Base-by-base conservation (phyloP, 2,329 filamentous ascomycete genomes). In the Exserohilum turcica region DNA sequence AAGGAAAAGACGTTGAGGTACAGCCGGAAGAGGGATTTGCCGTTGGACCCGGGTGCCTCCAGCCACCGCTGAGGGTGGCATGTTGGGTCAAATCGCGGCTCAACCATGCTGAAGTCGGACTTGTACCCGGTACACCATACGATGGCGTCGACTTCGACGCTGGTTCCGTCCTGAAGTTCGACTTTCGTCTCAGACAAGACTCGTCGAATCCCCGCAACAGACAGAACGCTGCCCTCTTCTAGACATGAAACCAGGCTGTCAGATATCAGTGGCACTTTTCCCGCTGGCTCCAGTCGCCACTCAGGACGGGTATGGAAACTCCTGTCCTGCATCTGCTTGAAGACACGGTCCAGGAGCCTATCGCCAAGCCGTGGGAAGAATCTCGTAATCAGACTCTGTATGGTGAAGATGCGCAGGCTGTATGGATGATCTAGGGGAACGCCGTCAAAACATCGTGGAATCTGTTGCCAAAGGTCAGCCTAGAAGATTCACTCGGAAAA, bases 1-100 rank as follows among this genome's bases (percentile, higher is more conserved):
- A 78, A 69, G 1, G 79, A 78, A 55, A 82, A 78, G 4, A 80
- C 59, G 58, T 80, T 79, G 33, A 75, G 73, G 47, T 77, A 81
- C 1, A 81, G 65, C 0, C 73, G 60, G 3, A 74, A 67, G 0
- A 78, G 68, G 0, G 69, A 9, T 57, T 71, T 60, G 52, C 71
- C 56, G 51, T 68, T 48, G 32, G 68, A 56, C 39, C 67, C 58
- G 28, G 63, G 56, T 39, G 44, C 56, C 8, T 51, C 53, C 24
- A 43, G 32, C 64, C 63, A 68, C 37, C 29, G 18, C 38, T 42
- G 47, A 21, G 60, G 49, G 37, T 63, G 43, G 16, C 40, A 51
- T 39, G 57, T 64, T 60, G 52, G 59, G 42, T 67, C 56, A 27
- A 61, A 61, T 1, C 65, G 56, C 13, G 51, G 27, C 13, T 64